Conservation (phyloP, 2,329 filamentous ascomycete genomes). For the Dothistroma septosporum region DNA sequence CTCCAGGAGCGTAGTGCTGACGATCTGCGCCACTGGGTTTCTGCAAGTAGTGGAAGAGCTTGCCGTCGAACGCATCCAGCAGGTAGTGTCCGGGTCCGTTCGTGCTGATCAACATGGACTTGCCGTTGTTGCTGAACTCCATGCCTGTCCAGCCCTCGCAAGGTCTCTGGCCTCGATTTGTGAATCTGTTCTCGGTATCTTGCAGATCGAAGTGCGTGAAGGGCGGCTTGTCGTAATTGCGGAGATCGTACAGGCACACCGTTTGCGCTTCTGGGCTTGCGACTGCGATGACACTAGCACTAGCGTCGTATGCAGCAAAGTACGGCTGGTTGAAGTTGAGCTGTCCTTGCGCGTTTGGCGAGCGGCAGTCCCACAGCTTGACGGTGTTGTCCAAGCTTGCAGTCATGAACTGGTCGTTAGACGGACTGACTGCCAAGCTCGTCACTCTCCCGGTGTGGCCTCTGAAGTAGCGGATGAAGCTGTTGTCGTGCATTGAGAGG, state of each 20-base stretch:
- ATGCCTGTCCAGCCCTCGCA: constrained; percentile 74
- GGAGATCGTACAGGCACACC: constrained; percentile 84
- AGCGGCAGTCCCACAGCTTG: constrained; percentile 81
- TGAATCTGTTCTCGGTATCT: constrained; percentile 55
- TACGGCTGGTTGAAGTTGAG: constrained; percentile 76
- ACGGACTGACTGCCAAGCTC: constrained; percentile 75
- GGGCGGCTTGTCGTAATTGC: constrained; percentile 88
- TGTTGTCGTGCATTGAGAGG: constrained; percentile 90
- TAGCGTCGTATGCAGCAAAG: constrained; percentile 86
- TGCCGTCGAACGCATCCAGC: constrained; percentile 86
- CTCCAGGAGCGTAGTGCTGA: constrained; percentile 36
- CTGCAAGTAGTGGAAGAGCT: constrained; percentile 45
- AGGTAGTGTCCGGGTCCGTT: constrained; percentile 82
- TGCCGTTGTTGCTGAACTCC: constrained; percentile 95
- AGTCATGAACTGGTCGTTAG: constrained; percentile 85
- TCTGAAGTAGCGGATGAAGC: constrained; percentile 92
- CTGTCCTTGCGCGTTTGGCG: constrained; percentile 73
- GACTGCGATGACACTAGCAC: constrained; percentile 85
- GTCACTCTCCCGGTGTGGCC: constrained; percentile 86
- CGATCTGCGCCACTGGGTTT: constrained; percentile 27
- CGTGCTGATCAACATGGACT: constrained; percentile 77
- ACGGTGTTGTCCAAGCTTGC: constrained; percentile 89
- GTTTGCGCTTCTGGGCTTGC: constrained; percentile 75
- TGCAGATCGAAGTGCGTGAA: constrained; percentile 81
- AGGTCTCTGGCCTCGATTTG: constrained; percentile 47